Evolutionary conservation across 305 asterid genomes (phyloP).

Genomic region (Fraxinus platypoda): DNA sequence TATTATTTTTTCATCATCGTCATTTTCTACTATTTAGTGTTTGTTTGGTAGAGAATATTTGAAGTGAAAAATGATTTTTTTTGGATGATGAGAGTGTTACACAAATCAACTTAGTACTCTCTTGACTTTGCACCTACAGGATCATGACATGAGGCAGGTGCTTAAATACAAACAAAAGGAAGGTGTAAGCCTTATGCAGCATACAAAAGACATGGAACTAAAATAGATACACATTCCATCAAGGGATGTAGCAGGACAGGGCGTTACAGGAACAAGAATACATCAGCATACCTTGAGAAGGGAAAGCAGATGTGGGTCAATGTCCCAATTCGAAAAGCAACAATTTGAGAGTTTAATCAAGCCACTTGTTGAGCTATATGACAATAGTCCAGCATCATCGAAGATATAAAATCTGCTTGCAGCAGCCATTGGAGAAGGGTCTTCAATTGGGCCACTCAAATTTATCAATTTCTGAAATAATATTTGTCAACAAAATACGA

Average conservation of each 20-base stretch:
- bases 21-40: background rate
- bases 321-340: conserved; percentile 62
- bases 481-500: conserved; percentile 26
- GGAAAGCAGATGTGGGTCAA: conserved; percentile 72
- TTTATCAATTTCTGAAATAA: conserved; percentile 58
- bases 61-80: background rate
- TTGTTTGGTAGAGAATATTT: background rate
- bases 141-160: background rate
- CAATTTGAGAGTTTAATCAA: conserved; percentile 69
- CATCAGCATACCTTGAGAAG: conserved; percentile 70
- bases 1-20: background rate
- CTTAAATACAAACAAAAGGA: background rate
- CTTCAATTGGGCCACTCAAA: conserved; percentile 67
- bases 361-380: conserved; percentile 68
- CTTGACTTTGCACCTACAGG: background rate
- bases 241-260: background rate
- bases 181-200: background rate
- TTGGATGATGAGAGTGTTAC: background rate
- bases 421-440: conserved; percentile 75
- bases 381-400: conserved; percentile 61
- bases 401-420: conserved; percentile 62
- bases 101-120: background rate
- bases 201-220: background rate
- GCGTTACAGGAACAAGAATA: conserved; percentile 2
- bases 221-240: background rate